A percentile compares a stretch with the other conserved stretches of the same genome.
phyloP scores from a whole-genome alignment of 208 protist genomes.

The Acanthamoeba triangularis region DNA sequence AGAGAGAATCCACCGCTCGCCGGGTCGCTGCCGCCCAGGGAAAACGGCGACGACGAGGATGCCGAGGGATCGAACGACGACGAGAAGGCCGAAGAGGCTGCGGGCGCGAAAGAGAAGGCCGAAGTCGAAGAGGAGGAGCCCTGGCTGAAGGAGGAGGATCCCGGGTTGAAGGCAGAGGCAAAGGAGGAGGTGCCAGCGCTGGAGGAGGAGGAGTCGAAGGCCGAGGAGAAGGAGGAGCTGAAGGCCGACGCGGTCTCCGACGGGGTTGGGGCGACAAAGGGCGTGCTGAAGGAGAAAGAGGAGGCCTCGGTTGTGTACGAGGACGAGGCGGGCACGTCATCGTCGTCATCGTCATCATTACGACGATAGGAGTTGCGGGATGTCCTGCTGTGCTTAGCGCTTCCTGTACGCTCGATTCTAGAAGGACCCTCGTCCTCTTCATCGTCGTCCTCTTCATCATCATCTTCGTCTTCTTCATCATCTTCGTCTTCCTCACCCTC shows the following conservation, averaged over 20 bases:
- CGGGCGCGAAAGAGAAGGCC: neutral
- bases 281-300: conserved; percentile 1
- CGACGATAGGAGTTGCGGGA: neutral
- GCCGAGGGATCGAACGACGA: neutral
- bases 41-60: neutral
- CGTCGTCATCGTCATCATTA: neutral
- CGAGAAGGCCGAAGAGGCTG: neutral
- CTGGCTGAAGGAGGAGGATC: neutral
- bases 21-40: neutral
- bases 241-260: neutral
- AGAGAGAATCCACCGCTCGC: neutral
- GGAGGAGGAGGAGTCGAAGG: neutral
- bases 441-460: neutral
- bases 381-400: conserved; percentile 17
- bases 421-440: conserved; percentile 20
- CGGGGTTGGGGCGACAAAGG: neutral
- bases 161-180: neutral
- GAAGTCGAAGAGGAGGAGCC: neutral
- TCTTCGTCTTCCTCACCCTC: neutral
- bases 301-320: neutral
- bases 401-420: neutral
- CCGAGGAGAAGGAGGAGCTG: neutral
- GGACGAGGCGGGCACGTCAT: neutral
- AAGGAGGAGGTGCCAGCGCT: neutral
- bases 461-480: neutral